Conservation (phyloP, 306 rosid species). For the Begonia loranthoides region DNA sequence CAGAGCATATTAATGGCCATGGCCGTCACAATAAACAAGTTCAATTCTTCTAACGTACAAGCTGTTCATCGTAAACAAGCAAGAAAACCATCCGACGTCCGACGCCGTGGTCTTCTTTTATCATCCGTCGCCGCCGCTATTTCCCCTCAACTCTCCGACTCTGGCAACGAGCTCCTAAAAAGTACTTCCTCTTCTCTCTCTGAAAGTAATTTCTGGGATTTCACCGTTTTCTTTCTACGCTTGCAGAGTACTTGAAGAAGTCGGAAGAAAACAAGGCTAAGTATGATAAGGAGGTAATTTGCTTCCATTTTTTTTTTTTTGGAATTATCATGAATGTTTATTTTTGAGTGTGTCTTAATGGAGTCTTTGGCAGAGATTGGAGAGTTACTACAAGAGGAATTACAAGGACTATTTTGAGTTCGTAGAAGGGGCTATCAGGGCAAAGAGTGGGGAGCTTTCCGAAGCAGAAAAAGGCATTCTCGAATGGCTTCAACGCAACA, state of each 20-base stretch:
- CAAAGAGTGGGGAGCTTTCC: constrained; percentile 28
- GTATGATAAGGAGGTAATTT: constrained; percentile 75
- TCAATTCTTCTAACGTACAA: constrained; percentile 62
- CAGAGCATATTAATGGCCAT: constrained; percentile 77
- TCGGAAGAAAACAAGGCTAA: constrained; percentile 77
- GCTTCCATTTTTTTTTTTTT: neutral
- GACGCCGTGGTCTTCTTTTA: constrained; percentile 55
- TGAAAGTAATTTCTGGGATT: neutral
- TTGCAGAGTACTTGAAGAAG: constrained; percentile 68
- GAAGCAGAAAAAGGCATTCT: constrained; percentile 74
- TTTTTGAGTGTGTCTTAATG: neutral
- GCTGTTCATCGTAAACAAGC: constrained; percentile 37
- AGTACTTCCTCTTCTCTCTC: constrained; percentile 26
- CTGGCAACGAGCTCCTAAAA: constrained; percentile 56
- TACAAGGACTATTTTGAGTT: constrained; percentile 91
- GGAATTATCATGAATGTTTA: too few relatives aligned
- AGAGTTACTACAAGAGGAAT: constrained; percentile 74
- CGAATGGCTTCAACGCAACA: constrained; percentile 72
- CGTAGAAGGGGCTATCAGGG: constrained; percentile 50
- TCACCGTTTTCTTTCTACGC: neutral
- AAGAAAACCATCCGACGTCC: constrained; percentile 12
- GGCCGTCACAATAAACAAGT: constrained; percentile 63
- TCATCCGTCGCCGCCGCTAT: constrained; percentile 33
- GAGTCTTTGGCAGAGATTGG: constrained; percentile 44
- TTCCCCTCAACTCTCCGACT: constrained; percentile 43